phyloP scores from a whole-genome alignment of 2,329 filamentous ascomycete genomes.

The Neurospora sp. region DNA sequence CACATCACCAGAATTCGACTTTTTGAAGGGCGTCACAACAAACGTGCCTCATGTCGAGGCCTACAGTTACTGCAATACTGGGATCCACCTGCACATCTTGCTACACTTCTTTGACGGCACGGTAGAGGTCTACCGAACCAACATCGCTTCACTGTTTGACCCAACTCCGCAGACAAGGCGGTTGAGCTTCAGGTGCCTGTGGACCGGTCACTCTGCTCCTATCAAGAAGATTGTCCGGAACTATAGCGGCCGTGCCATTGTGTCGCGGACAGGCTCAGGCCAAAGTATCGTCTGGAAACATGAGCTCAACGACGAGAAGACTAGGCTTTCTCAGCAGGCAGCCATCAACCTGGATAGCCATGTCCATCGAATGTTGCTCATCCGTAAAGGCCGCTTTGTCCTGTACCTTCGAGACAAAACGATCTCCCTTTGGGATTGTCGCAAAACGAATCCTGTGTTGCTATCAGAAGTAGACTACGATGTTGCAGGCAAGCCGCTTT shows the following conservation, averaged over 20 bases:
- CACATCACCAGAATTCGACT: slow-evolving; percentile 44
- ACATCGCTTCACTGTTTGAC: slow-evolving; percentile 72
- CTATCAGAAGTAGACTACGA: slow-evolving; percentile 50
- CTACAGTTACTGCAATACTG: slow-evolving; percentile 59
- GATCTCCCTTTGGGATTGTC: slow-evolving; percentile 73
- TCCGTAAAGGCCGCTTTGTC: slow-evolving; percentile 68
- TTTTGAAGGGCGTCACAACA: slow-evolving; percentile 25
- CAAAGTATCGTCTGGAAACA: slow-evolving; percentile 82
- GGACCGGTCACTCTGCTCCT: slow-evolving; percentile 74
- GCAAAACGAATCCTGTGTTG: slow-evolving; percentile 44
- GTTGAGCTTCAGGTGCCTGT: slow-evolving; percentile 53
- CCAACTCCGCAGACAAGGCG: slow-evolving; percentile 51
- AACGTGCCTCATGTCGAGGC: slow-evolving; percentile 50
- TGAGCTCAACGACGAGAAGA: slow-evolving; percentile 36
- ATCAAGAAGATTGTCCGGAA: slow-evolving; percentile 83
- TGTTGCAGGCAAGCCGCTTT: slow-evolving; percentile 62
- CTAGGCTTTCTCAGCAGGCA: slow-evolving; percentile 55
- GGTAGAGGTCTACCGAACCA: slow-evolving; percentile 71
- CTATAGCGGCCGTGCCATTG: slow-evolving; percentile 66
- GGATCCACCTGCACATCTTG: slow-evolving; percentile 60
- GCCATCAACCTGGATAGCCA: slow-evolving; percentile 56
- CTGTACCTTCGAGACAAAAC: slow-evolving; percentile 66
- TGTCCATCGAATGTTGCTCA: slow-evolving; percentile 70
- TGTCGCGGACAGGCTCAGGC: slow-evolving; percentile 69
- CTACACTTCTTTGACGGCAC: slow-evolving; percentile 78